phyloP scores from a whole-genome alignment of 257 asterid species.

The Asclepias syriaca region DNA sequence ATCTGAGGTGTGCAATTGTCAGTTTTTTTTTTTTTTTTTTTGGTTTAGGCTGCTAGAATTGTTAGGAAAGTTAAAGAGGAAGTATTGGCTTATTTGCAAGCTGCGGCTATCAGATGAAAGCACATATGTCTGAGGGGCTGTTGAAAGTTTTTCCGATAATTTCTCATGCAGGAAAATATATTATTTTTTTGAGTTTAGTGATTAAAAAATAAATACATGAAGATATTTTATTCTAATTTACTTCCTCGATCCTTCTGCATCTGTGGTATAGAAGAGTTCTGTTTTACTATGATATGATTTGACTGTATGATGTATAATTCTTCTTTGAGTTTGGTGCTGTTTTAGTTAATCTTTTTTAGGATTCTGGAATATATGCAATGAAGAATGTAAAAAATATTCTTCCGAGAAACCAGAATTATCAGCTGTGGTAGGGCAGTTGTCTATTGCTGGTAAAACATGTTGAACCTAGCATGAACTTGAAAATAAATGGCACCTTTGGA shows the following conservation, averaged over 20 bases:
- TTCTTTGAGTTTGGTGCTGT: neutral
- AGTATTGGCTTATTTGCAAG: neutral
- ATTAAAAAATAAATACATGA: neutral
- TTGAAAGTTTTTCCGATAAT: neutral
- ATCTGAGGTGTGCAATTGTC: neutral
- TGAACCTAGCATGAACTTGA: neutral
- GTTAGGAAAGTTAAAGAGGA: neutral
- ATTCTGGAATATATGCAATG: neutral
- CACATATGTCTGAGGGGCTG: neutral
- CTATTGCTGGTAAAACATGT: too few relatives aligned
- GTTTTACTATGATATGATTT: neutral
- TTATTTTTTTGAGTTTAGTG: neutral
- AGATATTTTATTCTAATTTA: too few relatives aligned
- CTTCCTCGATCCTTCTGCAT: neutral
- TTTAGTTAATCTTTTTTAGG: neutral
- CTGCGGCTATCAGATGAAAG: neutral
- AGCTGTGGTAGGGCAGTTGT: neutral
- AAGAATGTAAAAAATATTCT: neutral
- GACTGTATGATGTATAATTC: too few relatives aligned
- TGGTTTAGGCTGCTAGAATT: neutral
- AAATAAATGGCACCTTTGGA: neutral
- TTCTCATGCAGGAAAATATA: neutral
- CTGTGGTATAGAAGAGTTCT: neutral
- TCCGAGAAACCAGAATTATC: neutral
- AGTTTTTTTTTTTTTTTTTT: neutral